A percentile compares a stretch with the other conserved stretches of the same genome.
Evolutionary conservation across 108 stramenopile species (phyloP).

Genomic region (Nitzschia inconspicua): DNA sequence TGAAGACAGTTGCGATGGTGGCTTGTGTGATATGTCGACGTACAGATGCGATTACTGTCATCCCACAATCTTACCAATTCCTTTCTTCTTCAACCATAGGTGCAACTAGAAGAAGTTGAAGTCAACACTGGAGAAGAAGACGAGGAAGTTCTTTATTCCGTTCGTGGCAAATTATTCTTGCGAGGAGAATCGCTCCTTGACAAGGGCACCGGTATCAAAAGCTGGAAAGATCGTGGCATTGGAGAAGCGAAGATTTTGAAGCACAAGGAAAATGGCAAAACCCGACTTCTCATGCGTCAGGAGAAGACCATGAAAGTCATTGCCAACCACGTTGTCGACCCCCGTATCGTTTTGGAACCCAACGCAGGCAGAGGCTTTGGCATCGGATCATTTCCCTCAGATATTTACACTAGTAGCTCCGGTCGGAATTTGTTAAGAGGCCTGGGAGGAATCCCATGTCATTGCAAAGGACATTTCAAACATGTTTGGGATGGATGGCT

Average conservation of each 20-base stretch:
- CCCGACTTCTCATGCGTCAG: conserved; percentile 97
- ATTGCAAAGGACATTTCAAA: too few relatives aligned
- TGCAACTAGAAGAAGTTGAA: conserved; percentile 98
- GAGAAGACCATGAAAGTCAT: conserved; percentile 99
- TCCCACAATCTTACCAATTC: too few relatives aligned
- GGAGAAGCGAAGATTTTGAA: conserved; percentile 95
- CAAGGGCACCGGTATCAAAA: conserved; percentile 95
- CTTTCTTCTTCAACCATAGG: too few relatives aligned
- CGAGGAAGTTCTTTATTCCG: conserved; percentile 73
- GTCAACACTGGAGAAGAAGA: conserved; percentile 98
- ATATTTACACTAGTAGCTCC: too few relatives aligned
- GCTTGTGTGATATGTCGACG: too few relatives aligned
- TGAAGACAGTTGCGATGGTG: too few relatives aligned
- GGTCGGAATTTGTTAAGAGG: too few relatives aligned
- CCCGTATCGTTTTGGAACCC: conserved; percentile 92
- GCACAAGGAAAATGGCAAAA: conserved; percentile 85
- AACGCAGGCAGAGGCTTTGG: conserved; percentile 93
- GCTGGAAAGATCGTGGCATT: conserved; percentile 97
- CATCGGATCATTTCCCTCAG: too few relatives aligned
- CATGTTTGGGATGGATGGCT: too few relatives aligned
- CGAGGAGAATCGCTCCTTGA: conserved; percentile 97
- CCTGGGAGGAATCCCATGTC: too few relatives aligned
- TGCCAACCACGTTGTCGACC: conserved; percentile 96
- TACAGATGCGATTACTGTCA: too few relatives aligned
- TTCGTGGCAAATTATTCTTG: conserved; percentile 93